Base-by-base conservation (phyloP, 139 green algal genomes). In the Protoeuglena noctilucae region DNA sequence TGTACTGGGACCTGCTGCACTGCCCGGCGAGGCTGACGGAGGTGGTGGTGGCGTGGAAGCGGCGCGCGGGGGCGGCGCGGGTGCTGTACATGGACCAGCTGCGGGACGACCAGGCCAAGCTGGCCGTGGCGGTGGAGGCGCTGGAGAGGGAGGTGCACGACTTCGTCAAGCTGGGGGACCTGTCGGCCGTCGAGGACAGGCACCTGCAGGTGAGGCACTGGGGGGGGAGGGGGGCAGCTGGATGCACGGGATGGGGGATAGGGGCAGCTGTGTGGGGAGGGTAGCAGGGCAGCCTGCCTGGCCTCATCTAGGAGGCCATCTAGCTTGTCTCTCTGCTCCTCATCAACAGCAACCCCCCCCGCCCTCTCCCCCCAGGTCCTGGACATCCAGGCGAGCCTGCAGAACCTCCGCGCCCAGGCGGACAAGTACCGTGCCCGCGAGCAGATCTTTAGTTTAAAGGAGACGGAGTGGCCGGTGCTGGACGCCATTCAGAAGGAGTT, bases 381-480 rank as follows among this genome's bases (percentile, higher is more conserved):
- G 48, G 80, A 86, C 61, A 67, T 83, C 4, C 69, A 86, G 60
- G 25, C 40, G 18, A 63, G 69, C 2, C 60, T 79, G 16, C 53
- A 63, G 18, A 34, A 59, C 24, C 54, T 61, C 28, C 18, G 52
- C 31, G 53, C 73, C 41, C 61, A 70, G 46, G 60, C 64, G 21
- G 80, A 82, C n/a, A 63, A 84, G 34, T 86, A 85, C 67, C 62
- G 62, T 48, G 53, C 58, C 12, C 66, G 76, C 28, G 78, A 89
- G 63, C 55, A 68, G 28, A 81, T 89, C 63, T 89, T 89, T 48
- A 58, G 62, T 14, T 55, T 79, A 62, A 56, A 68, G 0, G 51
- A 58, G 24, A 78, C 65, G 1, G 70, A 82, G 23, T 76, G 79
- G 58, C 72, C 71, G 1, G 48, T 73, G 51, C 65, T 84, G 21